Evolutionary conservation across 2,329 filamentous ascomycete genomes (phyloP).

Genomic region (Aureobasidium subglaciale): DNA sequence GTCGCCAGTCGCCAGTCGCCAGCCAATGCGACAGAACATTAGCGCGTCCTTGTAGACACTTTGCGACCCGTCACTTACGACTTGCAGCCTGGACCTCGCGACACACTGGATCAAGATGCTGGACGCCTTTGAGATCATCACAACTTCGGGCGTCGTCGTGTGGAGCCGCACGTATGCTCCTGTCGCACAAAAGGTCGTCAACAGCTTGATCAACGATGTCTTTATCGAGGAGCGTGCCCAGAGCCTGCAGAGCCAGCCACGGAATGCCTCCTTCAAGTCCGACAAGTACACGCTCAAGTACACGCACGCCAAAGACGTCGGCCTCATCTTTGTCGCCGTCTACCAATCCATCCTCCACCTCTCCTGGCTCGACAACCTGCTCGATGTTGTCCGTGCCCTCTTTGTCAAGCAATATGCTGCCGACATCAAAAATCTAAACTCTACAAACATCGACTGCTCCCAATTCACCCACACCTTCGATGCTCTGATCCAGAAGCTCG

Average conservation of each 20-base stretch:
- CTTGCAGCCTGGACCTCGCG: background rate
- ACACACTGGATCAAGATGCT: conserved; percentile 54
- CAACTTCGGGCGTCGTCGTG: conserved; percentile 89
- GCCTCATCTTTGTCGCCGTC: conserved; percentile 93
- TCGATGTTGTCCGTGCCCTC: conserved; percentile 89
- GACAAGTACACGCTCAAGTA: conserved; percentile 95
- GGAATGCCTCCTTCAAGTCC: conserved; percentile 71
- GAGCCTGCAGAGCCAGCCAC: conserved; percentile 44
- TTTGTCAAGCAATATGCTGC: conserved; percentile 87
- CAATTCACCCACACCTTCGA: conserved; percentile 92
- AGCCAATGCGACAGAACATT: background rate
- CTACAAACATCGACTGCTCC: conserved; percentile 65
- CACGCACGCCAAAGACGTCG: conserved; percentile 85
- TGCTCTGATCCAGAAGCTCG: conserved; percentile 79
- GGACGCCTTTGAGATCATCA: conserved; percentile 94
- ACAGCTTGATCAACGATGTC: conserved; percentile 90
- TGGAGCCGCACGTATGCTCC: conserved; percentile 86
- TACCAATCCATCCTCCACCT: conserved; percentile 93
- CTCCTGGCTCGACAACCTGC: conserved; percentile 92
- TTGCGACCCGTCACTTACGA: background rate
- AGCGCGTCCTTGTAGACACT: background rate
- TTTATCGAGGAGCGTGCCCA: conserved; percentile 91
- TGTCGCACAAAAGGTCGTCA: conserved; percentile 76
- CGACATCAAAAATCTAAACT: conserved; percentile 70
- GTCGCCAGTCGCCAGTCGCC: background rate